These are phyloP conservation scores for Komagataella mondaviorum DNA, from an alignment of 805 yeast genomes.

Conservation along the genomic window DNA sequence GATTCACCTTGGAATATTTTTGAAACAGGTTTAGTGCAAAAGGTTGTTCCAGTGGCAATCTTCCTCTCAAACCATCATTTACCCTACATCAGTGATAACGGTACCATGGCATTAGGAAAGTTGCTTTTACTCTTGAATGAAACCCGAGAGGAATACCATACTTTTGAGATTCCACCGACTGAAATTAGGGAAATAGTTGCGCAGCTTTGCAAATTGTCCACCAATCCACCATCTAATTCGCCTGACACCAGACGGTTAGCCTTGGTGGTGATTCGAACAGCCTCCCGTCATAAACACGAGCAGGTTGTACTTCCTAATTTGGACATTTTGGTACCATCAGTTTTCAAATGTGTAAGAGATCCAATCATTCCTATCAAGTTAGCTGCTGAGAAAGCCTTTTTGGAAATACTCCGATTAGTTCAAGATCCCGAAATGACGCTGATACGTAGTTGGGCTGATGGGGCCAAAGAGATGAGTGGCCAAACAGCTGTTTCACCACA, in stretches of 20 bases:
- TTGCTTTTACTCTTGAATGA: slow-evolving; percentile 19
- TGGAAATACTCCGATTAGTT: slow-evolving; percentile 59
- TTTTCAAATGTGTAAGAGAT: slow-evolving; percentile 77
- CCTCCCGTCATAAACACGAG: slow-evolving; percentile 47
- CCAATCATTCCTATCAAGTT: slow-evolving; percentile 82
- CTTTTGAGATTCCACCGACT: slow-evolving; percentile 14
- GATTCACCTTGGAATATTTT: slow-evolving; percentile 54
- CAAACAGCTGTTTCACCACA: slow-evolving; percentile 23
- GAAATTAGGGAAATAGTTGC: slow-evolving; percentile 29
- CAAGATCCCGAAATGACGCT: slow-evolving; percentile 41
- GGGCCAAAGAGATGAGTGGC: slow-evolving; percentile 17
- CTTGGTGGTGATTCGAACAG: slow-evolving; percentile 62
- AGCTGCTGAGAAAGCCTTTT: slow-evolving; percentile 85
- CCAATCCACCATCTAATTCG: slow-evolving; percentile 47
- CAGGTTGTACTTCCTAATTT: slow-evolving; percentile 36
- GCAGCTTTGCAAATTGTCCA: slow-evolving; percentile 33
- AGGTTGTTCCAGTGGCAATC: slow-evolving; percentile 34
- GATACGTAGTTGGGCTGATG: slow-evolving; percentile 55
- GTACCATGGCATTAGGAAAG: slow-evolving; percentile 74
- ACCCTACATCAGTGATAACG: slow-evolving; percentile 57
- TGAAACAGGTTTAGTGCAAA: slow-evolving; percentile 32
- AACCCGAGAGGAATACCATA: background rate
- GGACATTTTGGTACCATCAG: slow-evolving; percentile 51
- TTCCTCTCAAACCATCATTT: slow-evolving; percentile 26
- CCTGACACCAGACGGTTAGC: slow-evolving; percentile 71